Percentiles rank a stretch among this genome's conserved stretches.
phyloP scores from a whole-genome alignment of 2,329 filamentous ascomycete species.

The Lojkania enalia region DNA sequence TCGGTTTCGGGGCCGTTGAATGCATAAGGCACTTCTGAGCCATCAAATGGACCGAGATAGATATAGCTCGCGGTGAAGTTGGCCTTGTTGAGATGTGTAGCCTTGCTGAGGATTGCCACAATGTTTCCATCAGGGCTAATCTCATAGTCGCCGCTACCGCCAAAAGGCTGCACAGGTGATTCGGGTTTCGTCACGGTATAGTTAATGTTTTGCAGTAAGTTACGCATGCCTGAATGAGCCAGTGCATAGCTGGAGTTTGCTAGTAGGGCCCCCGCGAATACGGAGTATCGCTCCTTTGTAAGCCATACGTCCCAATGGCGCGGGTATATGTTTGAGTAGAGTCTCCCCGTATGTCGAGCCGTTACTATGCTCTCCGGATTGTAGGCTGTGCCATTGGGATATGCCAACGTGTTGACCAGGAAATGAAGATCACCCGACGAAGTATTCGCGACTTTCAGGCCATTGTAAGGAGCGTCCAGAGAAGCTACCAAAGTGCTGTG shows the following conservation, averaged over 20 bases:
- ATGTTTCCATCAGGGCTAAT: slow-evolving; percentile 67
- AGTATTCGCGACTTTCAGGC: slow-evolving; percentile 53
- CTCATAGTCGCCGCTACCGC: slow-evolving; percentile 76
- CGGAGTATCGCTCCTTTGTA: slow-evolving; percentile 67
- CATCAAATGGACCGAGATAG: slow-evolving; percentile 70
- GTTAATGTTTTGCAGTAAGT: slow-evolving; percentile 66
- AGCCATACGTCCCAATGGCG: slow-evolving; percentile 82
- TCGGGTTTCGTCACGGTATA: slow-evolving; percentile 58
- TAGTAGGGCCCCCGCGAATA: slow-evolving; percentile 71
- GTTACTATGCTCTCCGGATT: slow-evolving; percentile 64
- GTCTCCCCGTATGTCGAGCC: slow-evolving; percentile 64
- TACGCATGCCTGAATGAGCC: slow-evolving; percentile 44
- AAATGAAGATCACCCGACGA: slow-evolving; percentile 48
- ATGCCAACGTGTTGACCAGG: slow-evolving; percentile 63
- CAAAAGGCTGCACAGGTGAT: slow-evolving; percentile 76
- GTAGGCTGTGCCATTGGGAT: slow-evolving; percentile 70
- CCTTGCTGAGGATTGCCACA: slow-evolving; percentile 69
- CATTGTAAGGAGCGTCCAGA: slow-evolving; percentile 53
- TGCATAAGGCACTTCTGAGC: slow-evolving; percentile 51
- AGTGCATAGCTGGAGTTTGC: slow-evolving; percentile 32
- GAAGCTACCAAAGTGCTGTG: slow-evolving; percentile 38
- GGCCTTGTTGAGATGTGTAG: slow-evolving; percentile 70
- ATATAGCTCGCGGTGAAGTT: slow-evolving; percentile 81
- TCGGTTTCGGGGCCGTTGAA: slow-evolving; percentile 39
- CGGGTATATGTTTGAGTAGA: slow-evolving; percentile 75